These are phyloP conservation scores for Dictyostelium brefeldianum DNA, from an alignment of 78 protist genomes.

Conservation along the genomic window DNA sequence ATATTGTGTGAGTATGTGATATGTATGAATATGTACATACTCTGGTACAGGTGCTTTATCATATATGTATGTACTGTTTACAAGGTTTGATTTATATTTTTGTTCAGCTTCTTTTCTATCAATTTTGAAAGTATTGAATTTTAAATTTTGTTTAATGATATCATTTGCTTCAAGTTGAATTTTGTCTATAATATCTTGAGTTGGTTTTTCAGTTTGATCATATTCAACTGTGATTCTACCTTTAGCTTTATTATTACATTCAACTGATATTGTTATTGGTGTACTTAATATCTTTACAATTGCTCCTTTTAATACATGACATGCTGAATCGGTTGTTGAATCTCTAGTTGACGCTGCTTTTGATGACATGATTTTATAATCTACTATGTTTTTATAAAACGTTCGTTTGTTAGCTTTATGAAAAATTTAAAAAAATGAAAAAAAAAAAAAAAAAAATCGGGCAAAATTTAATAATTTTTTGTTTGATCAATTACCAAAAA, in stretches of 20 bases:
- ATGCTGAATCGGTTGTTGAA: slow-evolving; percentile 71
- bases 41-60: slow-evolving; percentile 82
- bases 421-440: not conserved
- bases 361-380: not conserved
- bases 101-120: slow-evolving; percentile 67
- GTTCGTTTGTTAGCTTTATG: not conserved
- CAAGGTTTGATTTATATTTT: slow-evolving; percentile 40
- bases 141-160: slow-evolving; percentile 46
- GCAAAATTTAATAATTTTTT: too few relatives aligned
- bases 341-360: slow-evolving; percentile 33
- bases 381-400: not conserved
- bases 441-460: not conserved
- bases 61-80: slow-evolving; percentile 72
- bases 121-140: slow-evolving; percentile 20
- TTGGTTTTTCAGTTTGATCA: slow-evolving; percentile 35
- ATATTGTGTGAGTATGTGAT: not conserved
- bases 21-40: slow-evolving; percentile 16
- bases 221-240: slow-evolving; percentile 69
- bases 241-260: slow-evolving; percentile 49
- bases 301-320: slow-evolving; percentile 77
- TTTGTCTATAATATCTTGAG: slow-evolving; percentile 14
- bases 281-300: slow-evolving; percentile 49
- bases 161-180: slow-evolving; percentile 60
- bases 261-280: slow-evolving; percentile 64
- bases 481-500: too few relatives aligned